phyloP scores from a whole-genome alignment of 176 grass and related monocot species.

The Oryza glumipatula region DNA sequence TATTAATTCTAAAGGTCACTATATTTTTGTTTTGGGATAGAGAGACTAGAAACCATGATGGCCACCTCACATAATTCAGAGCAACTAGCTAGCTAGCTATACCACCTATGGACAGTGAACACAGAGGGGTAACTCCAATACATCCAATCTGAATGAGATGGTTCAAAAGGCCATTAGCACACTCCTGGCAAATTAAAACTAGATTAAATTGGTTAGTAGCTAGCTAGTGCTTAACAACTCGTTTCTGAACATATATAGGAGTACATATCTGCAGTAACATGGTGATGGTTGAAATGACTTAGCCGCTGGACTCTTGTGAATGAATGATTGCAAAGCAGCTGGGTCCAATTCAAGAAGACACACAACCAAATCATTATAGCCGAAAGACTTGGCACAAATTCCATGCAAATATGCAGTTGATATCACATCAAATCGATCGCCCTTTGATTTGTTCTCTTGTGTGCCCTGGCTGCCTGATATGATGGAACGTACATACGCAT shows the following conservation, averaged over 20 bases:
- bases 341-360: background rate
- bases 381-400: background rate
- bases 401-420: conserved; percentile 20
- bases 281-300: background rate
- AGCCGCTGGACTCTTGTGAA: conserved; percentile 7
- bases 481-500: background rate
- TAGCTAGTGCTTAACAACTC: background rate
- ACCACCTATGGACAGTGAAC: background rate
- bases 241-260: background rate
- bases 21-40: too few species aligned
- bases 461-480: background rate
- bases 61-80: background rate
- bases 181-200: background rate
- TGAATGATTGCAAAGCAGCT: background rate
- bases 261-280: background rate
- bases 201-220: background rate
- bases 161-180: background rate
- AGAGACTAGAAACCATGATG: background rate
- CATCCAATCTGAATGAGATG: background rate
- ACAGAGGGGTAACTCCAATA: background rate
- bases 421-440: conserved; percentile 36
- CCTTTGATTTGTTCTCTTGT: background rate
- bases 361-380: conserved; percentile 15
- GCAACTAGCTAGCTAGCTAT: background rate
- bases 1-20: too few species aligned